These are phyloP conservation scores for Salvia splendens DNA, from an alignment of 257 asterid species.

Conservation along the genomic window DNA sequence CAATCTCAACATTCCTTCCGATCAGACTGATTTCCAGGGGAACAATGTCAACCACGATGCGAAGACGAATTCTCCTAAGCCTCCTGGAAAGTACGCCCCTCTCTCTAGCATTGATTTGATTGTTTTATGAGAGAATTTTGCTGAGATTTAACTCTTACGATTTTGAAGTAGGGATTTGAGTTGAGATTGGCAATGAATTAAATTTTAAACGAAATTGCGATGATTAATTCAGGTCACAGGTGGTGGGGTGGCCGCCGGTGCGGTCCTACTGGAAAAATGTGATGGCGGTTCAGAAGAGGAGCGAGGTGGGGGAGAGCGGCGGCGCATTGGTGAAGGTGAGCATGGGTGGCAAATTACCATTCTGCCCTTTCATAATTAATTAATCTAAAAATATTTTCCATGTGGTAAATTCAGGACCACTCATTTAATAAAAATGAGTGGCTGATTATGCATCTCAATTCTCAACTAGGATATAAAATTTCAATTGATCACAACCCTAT, in stretches of 20 bases:
- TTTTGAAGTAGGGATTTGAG: too few species aligned
- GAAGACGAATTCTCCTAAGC: constrained; percentile 48
- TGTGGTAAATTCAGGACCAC: too few species aligned
- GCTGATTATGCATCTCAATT: too few species aligned
- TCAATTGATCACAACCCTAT: too few species aligned
- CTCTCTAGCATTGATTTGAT: neutral
- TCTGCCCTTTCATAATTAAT: too few species aligned
- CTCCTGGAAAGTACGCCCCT: constrained; percentile 59
- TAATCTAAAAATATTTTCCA: too few species aligned
- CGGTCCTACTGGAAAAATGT: constrained; percentile 60
- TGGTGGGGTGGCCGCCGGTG: constrained; percentile 95
- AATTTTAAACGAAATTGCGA: too few species aligned
- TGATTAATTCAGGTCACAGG: constrained; percentile 62
- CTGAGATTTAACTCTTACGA: too few species aligned
- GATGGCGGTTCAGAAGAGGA: constrained; percentile 31
- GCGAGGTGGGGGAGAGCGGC: constrained; percentile 36
- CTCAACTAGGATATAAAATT: too few species aligned
- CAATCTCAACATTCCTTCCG: constrained; percentile 41
- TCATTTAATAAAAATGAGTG: too few species aligned
- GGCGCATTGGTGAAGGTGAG: constrained; percentile 69
- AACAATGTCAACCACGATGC: neutral
- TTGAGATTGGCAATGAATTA: neutral
- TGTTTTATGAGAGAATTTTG: too few species aligned
- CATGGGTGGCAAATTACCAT: constrained; percentile 86
- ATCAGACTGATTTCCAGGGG: constrained; percentile 25